Base-by-base conservation (phyloP, 1,284 basidiomycete species). In the Austropuccinia psidii region DNA sequence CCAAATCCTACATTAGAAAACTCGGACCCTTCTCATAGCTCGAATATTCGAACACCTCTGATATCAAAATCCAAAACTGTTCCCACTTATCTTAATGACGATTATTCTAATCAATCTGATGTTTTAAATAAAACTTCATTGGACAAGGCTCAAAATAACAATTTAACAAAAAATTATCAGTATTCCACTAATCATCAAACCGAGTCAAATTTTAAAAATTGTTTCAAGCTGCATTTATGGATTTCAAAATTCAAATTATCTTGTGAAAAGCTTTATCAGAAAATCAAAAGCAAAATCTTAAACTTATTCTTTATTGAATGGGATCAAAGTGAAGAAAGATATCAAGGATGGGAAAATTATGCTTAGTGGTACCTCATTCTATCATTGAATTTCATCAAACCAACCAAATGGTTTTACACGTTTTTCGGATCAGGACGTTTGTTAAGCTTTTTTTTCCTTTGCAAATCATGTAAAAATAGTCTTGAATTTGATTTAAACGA, bases 341-440 rank as follows among this genome's bases (percentile, higher is more conserved):
- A 70, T 52, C 55, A 70, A 60, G 49, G 69, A 50, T 73, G 69
- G 69, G 69, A 64, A 64, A 64, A 70, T 41, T n/a, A n/a, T n/a
- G n/a, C n/a, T n/a, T n/a, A n/a, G n/a, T n/a, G n/a, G n/a, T n/a
- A n/a, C n/a, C n/a, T n/a, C n/a, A n/a, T n/a, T n/a, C n/a, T n/a
- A n/a, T n/a, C n/a, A n/a, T n/a, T n/a, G n/a, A n/a, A n/a, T n/a
- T n/a, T n/a, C n/a, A n/a, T n/a, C n/a, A n/a, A n/a, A n/a, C n/a
- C n/a, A n/a, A n/a, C n/a, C n/a, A n/a, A n/a, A n/a, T n/a, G n/a
- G n/a, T n/a, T n/a, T n/a, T n/a, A n/a, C n/a, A n/a, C n/a, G n/a
- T n/a, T n/a, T n/a, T n/a, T n/a, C n/a, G n/a, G n/a, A n/a, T n/a
- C n/a, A n/a, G n/a, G n/a, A n/a, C n/a, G n/a, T n/a, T n/a, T n/a